Conservation (phyloP, 805 yeast genomes). For the Candida xiaguanensis region DNA sequence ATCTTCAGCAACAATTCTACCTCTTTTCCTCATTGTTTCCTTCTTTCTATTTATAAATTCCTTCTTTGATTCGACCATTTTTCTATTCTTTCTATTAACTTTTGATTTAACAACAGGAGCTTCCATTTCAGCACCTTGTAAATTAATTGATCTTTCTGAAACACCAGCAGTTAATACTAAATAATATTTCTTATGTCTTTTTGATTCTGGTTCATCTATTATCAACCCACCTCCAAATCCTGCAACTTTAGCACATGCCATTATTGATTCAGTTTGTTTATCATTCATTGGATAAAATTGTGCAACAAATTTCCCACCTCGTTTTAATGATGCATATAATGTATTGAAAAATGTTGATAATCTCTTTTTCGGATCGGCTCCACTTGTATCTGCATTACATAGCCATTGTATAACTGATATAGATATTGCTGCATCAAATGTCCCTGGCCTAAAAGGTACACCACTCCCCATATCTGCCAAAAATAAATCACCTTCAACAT, state of each 20-base stretch:
- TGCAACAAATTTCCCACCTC: slow-evolving; percentile 97
- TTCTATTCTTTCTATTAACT: slow-evolving; percentile 33
- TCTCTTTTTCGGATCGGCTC: slow-evolving; percentile 80
- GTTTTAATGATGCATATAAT: slow-evolving; percentile 74
- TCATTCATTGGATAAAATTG: slow-evolving; percentile 96
- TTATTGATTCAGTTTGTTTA: slow-evolving; percentile 71
- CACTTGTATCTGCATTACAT: slow-evolving; percentile 87
- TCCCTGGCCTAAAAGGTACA: slow-evolving; percentile 91
- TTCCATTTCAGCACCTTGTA: slow-evolving; percentile 80
- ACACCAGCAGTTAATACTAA: slow-evolving; percentile 85
- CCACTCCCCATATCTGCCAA: slow-evolving; percentile 93
- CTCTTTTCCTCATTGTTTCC: slow-evolving; percentile 87
- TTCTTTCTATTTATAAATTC: slow-evolving; percentile 88
- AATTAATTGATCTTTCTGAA: slow-evolving; percentile 68
- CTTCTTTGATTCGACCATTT: slow-evolving; percentile 67
- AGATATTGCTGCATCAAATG: slow-evolving; percentile 94
- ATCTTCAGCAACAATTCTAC: slow-evolving; percentile 83
- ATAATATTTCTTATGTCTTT: slow-evolving; percentile 86
- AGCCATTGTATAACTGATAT: slow-evolving; percentile 97
- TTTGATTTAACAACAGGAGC: slow-evolving; percentile 44
- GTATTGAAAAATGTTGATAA: slow-evolving; percentile 81
- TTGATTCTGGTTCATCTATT: slow-evolving; percentile 89
- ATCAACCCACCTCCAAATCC: slow-evolving; percentile 97
- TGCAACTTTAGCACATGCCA: slow-evolving; percentile 83
- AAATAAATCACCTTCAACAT: slow-evolving; percentile 89